Percentiles rank a stretch among this genome's conserved stretches.
Evolutionary conservation across 1,139 yeast genomes (phyloP).

Genomic region (Geotrichum fermentans): DNA sequence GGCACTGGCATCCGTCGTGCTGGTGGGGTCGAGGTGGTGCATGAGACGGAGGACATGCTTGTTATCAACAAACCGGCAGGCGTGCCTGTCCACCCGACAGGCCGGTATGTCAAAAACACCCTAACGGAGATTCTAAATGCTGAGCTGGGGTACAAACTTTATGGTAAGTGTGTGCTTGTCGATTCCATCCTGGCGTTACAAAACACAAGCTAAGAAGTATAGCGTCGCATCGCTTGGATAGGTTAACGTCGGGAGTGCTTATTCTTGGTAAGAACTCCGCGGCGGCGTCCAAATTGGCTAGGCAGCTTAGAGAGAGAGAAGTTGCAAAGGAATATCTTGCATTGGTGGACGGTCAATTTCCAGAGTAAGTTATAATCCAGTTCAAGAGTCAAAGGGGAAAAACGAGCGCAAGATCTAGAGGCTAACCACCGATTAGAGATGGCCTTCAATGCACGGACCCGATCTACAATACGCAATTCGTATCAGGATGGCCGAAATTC

Average conservation of each 20-base stretch:
- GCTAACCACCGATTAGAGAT: neutral
- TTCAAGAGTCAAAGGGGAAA: too few relatives aligned
- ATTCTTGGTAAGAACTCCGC: constrained; percentile 51
- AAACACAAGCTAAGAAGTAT: neutral
- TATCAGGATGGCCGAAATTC: constrained; percentile 10
- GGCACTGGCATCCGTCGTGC: neutral
- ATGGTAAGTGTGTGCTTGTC: constrained; percentile 19
- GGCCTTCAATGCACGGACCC: constrained; percentile 14
- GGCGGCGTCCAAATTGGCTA: constrained; percentile 45
- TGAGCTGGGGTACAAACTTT: constrained; percentile 24
- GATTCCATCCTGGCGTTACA: neutral
- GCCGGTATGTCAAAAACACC: constrained; percentile 14
- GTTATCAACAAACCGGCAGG: constrained; percentile 20
- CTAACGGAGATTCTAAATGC: constrained; percentile 22
- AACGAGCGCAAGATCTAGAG: too few relatives aligned
- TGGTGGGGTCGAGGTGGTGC: neutral
- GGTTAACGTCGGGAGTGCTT: constrained; percentile 68
- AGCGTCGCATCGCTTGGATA: constrained; percentile 62
- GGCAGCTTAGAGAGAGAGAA: constrained; percentile 41
- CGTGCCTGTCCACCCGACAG: constrained; percentile 21
- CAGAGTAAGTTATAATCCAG: constrained; percentile 29
- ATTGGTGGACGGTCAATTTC: constrained; percentile 57
- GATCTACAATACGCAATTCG: constrained; percentile 15
- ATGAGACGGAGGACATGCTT: constrained; percentile 9
- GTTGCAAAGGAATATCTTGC: constrained; percentile 55